phyloP scores from a whole-genome alignment of 2,329 filamentous ascomycete genomes.

The Microdochium trichocladiopsis region DNA sequence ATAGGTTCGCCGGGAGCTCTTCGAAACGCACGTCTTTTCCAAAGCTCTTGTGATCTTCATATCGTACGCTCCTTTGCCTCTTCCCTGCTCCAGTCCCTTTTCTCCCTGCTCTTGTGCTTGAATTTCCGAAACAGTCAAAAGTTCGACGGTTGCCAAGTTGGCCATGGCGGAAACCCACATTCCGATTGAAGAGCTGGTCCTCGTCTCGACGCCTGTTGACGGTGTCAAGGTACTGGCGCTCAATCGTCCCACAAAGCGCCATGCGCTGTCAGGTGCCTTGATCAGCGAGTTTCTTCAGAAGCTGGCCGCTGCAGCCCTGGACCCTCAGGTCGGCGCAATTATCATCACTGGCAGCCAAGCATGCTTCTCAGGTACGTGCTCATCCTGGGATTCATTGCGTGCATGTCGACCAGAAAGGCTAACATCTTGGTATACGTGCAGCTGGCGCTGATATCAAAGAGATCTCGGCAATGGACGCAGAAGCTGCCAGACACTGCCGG shows the following conservation, averaged over 20 bases:
- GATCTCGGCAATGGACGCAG: slow-evolving; percentile 17
- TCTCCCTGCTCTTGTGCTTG: neutral
- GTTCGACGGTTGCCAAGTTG: neutral
- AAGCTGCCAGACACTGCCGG: slow-evolving; percentile 14
- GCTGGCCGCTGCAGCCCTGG: slow-evolving; percentile 14
- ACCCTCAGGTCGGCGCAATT: slow-evolving; percentile 23
- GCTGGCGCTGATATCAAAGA: slow-evolving; percentile 28
- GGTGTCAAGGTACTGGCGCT: slow-evolving; percentile 41
- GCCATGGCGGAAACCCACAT: slow-evolving; percentile 7
- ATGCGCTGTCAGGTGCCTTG: slow-evolving; percentile 48
- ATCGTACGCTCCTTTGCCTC: neutral
- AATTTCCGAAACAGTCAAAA: neutral
- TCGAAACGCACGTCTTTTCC: too few relatives aligned
- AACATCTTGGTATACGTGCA: slow-evolving; percentile 4
- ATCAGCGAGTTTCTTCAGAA: slow-evolving; percentile 33
- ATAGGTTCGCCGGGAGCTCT: too few relatives aligned
- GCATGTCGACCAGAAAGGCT: slow-evolving; percentile 3
- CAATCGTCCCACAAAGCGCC: slow-evolving; percentile 49
- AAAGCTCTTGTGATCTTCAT: too few relatives aligned
- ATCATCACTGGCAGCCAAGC: slow-evolving; percentile 28
- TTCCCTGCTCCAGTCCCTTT: neutral
- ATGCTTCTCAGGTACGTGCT: slow-evolving; percentile 26
- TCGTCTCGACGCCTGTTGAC: slow-evolving; percentile 17
- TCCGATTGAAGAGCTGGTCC: slow-evolving; percentile 10
- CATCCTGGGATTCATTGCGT: slow-evolving; percentile 2